Evolutionary conservation across 371 early-diverging fungal species (phyloP), one percentile per base, ranked within the genome.

Genomic region (Lichtheimia corymbifera): DNA sequence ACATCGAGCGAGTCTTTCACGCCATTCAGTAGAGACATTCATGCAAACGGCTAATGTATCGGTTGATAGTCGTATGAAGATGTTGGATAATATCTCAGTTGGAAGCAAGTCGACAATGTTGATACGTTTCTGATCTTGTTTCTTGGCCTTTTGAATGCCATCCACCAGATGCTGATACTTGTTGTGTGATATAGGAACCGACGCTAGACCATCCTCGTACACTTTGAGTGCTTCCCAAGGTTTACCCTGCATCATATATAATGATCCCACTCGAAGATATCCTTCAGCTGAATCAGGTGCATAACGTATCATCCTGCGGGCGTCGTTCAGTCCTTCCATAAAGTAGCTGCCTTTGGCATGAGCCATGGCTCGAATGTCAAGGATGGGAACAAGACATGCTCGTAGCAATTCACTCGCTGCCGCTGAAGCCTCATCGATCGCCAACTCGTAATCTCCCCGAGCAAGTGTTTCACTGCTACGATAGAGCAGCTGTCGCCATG

Each of bases 1-100:
- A 17, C 57, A 56, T 28, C 42, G 57, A 18, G 42, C n/a, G 7
- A 56, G 40, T n/a, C 45, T 42, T 14, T 56, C 57, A 9, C 57
- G 43, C 57, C 57, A 56, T 42, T 41, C 22, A n/a, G n/a, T 56
- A 12, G 57, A 56, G 4, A 56, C 57, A 45, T 40, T 41, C 57
- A 56, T 56, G 45, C 57, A 56, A 2, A 35, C 57, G 25, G 42
- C 47, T n/a, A 56, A 17, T 3, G 45, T 56, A 27, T 56, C 57
- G 17, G 43, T 56, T 7, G 57, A 45, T 0, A 56, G 27, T 4
- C 42, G 42, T n/a, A 42, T 41, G 15, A 56, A 56, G 14, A 56
- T 56, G 17, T 45, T n/a, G 7, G 57, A 27, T 15, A n/a, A 14
- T 3, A 56, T 28, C 6, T 56, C 57, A 6, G 14, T 25, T 27